Percentiles rank a stretch among this genome's conserved stretches.
phyloP scores from a whole-genome alignment of 306 rosid genomes.

The Sophora flavescens region DNA sequence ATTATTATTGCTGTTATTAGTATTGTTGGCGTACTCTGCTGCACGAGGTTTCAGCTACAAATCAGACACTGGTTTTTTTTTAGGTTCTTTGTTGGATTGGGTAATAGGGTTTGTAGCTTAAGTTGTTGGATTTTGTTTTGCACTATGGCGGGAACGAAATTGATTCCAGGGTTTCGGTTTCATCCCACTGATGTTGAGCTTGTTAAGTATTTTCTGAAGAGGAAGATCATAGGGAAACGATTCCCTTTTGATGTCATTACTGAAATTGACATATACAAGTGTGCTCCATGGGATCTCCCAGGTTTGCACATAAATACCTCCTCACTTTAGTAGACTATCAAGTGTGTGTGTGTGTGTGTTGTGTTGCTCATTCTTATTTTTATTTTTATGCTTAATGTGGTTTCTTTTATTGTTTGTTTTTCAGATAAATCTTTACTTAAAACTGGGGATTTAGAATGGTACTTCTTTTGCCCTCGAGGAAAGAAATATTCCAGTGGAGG shows the following conservation, averaged over 20 bases:
- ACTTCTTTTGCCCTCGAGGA: constrained; percentile 72
- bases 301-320: constrained; percentile 52
- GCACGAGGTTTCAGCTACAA: not conserved
- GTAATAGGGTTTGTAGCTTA: constrained; percentile 15
- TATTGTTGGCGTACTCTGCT: not conserved
- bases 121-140: constrained; percentile 18
- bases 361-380: not conserved
- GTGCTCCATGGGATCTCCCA: constrained; percentile 87
- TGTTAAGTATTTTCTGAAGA: constrained; percentile 67
- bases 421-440: constrained; percentile 62
- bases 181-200: constrained; percentile 89
- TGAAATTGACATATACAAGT: constrained; percentile 77
- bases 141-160: constrained; percentile 44
- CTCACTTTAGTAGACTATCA: not conserved
- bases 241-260: constrained; percentile 51
- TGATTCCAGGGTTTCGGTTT: constrained; percentile 87
- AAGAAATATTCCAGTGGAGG: constrained; percentile 73
- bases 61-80: not conserved
- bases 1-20: not conserved
- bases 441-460: constrained; percentile 77
- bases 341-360: not conserved
- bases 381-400: not conserved
- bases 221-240: constrained; percentile 60
- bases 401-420: constrained; percentile 7
- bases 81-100: not conserved